A percentile compares a stretch with the other conserved stretches of the same genome.
phyloP scores from a whole-genome alignment of 495 filamentous ascomycete species.

The Physcia stellaris region DNA sequence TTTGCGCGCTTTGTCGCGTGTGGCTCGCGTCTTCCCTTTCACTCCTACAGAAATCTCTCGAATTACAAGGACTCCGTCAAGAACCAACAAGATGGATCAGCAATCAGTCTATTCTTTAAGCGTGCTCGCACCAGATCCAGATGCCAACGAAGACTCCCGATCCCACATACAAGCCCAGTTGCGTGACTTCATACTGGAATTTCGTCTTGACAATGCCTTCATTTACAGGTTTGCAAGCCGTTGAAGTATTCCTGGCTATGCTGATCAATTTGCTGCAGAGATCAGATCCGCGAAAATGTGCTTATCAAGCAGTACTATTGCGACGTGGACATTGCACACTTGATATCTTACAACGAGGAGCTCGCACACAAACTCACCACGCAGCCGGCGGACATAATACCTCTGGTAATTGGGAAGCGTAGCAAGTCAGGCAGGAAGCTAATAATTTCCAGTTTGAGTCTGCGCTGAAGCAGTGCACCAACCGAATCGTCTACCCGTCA shows the following conservation, averaged over 20 bases:
- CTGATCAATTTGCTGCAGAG: conserved; percentile 35
- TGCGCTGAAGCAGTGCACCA: conserved; percentile 80
- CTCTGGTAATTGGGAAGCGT: conserved; percentile 45
- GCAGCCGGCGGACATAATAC: conserved; percentile 86
- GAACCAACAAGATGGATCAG: no score
- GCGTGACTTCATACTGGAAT: conserved; percentile 79
- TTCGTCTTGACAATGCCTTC: conserved; percentile 89
- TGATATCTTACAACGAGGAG: conserved; percentile 95
- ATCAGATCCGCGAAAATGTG: conserved; percentile 92
- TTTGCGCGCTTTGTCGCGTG: no score
- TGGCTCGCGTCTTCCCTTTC: no score
- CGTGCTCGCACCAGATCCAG: conserved; percentile 56
- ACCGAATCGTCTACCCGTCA: conserved; percentile 75
- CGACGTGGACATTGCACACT: conserved; percentile 90
- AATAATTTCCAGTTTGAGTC: conserved; percentile 59
- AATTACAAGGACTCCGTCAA: no score
- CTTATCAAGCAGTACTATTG: conserved; percentile 91
- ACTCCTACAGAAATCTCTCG: no score
- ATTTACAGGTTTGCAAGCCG: conserved; percentile 67
- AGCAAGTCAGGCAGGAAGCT: background rate
- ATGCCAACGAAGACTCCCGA: conserved; percentile 46
- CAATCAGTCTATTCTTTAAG: conserved; percentile 73
- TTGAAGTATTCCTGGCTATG: background rate
- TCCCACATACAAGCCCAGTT: conserved; percentile 40
- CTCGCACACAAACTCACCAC: conserved; percentile 81